A percentile compares a stretch with the other conserved stretches of the same genome.
These are phyloP conservation scores for Penicillium maclennaniae DNA, from an alignment of 495 filamentous ascomycete species.

Conservation along the genomic window DNA sequence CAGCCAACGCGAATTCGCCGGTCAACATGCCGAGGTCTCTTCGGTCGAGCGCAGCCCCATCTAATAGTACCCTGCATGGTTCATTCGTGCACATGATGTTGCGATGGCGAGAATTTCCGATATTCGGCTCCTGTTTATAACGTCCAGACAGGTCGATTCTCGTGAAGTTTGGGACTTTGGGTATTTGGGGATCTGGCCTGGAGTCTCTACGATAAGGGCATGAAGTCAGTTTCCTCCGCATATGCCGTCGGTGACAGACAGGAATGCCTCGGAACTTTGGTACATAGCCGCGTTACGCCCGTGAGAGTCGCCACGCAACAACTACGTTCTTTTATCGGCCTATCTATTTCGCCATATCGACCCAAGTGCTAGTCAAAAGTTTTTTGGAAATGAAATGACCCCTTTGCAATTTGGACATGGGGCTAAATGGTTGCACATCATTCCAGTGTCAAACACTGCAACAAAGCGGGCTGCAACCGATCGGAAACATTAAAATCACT, in stretches of 20 bases:
- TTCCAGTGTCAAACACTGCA: not conserved
- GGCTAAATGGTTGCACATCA: not conserved
- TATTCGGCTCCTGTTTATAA: not conserved
- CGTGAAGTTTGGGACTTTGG: not conserved
- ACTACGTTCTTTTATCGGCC: not conserved
- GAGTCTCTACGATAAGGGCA: not conserved
- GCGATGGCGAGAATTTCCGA: constrained; percentile 5
- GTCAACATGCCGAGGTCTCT: constrained; percentile 35
- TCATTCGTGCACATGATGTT: not conserved
- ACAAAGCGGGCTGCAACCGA: not conserved
- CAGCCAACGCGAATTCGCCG: constrained; percentile 19
- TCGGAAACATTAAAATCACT: not conserved
- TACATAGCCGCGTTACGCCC: constrained; percentile 10
- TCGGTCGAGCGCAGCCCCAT: constrained; percentile 6
- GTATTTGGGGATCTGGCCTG: not conserved
- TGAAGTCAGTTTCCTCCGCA: constrained; percentile 12
- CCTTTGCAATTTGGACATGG: not conserved
- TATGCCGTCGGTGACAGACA: constrained; percentile 15
- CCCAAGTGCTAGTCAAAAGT: not conserved
- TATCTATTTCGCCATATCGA: not conserved
- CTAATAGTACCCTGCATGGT: constrained; percentile 1
- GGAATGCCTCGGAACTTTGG: constrained; percentile 22
- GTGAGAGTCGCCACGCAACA: not conserved
- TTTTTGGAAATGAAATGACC: not conserved
- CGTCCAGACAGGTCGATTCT: not conserved